A percentile compares a stretch with the other conserved stretches of the same genome.
Conservation (phyloP, 805 yeast genomes). For the Kluyveromyces wickerhamii region DNA sequence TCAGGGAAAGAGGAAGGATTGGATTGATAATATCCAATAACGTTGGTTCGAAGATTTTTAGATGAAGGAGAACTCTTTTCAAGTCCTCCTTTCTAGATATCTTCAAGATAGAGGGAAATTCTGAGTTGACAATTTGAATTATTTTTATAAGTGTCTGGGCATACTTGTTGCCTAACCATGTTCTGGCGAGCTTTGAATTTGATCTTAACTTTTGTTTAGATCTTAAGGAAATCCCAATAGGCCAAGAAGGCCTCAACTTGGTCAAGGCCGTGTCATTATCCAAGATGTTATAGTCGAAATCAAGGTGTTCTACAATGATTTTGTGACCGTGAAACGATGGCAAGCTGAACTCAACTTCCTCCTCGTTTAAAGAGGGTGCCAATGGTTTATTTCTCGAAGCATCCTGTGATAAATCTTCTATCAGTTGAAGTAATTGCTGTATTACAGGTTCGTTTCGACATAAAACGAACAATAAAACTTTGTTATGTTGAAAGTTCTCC, state of each 20-base stretch:
- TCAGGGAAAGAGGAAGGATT: neutral
- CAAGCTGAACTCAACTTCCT: neutral
- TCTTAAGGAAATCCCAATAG: slow-evolving; percentile 21
- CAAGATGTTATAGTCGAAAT: slow-evolving; percentile 13
- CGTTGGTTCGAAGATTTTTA: slow-evolving; percentile 3
- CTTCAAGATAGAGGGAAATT: slow-evolving; percentile 21
- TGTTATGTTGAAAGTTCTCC: slow-evolving; percentile 44
- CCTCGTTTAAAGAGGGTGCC: slow-evolving; percentile 6
- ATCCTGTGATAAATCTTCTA: slow-evolving; percentile 6
- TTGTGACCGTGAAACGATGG: slow-evolving; percentile 1
- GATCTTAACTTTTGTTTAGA: slow-evolving; percentile 18
- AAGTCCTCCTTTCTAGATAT: slow-evolving; percentile 13
- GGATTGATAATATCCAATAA: neutral
- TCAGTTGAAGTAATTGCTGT: slow-evolving; percentile 14
- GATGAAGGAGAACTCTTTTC: slow-evolving; percentile 1
- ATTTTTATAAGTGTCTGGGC: slow-evolving; percentile 16
- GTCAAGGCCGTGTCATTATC: slow-evolving; percentile 15
- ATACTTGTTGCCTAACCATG: slow-evolving; percentile 23
- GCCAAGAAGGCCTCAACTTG: slow-evolving; percentile 22
- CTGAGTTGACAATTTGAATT: slow-evolving; percentile 13
- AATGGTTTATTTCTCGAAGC: slow-evolving; percentile 8
- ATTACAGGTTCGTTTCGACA: slow-evolving; percentile 31
- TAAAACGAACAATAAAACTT: slow-evolving; percentile 46
- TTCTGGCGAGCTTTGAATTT: slow-evolving; percentile 9
- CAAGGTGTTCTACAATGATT: slow-evolving; percentile 12